Evolutionary conservation across 2,329 filamentous ascomycete genomes (phyloP).

Genomic region (Cadophora sp.): DNA sequence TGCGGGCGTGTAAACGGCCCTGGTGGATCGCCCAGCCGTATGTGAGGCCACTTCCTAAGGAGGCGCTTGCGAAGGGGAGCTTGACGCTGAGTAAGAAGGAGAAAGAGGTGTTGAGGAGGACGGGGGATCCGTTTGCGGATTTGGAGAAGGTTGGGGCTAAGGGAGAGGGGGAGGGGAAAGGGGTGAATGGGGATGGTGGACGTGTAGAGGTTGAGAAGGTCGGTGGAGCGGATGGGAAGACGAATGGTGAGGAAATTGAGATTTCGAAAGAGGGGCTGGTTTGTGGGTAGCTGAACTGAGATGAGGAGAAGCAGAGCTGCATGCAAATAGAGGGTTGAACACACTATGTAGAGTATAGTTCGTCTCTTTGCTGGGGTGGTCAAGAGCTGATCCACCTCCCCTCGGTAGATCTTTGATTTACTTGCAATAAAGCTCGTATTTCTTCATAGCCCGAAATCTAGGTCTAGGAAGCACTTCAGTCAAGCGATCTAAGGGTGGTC

Average conservation of each 20-base stretch:
- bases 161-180: not conserved
- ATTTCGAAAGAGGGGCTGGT: constrained; percentile 39
- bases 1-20: constrained; percentile 77
- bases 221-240: constrained; percentile 25
- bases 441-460: too few relatives aligned
- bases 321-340: not conserved
- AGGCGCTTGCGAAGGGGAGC: constrained; percentile 83
- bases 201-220: constrained; percentile 28
- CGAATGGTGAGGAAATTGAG: constrained; percentile 33
- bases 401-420: not conserved
- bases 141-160: constrained; percentile 16
- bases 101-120: constrained; percentile 52
- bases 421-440: too few relatives aligned
- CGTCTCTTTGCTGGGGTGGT: constrained; percentile 22
- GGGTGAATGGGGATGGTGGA: too few relatives aligned
- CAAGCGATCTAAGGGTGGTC: too few relatives aligned
- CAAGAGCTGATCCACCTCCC: constrained; percentile 40
- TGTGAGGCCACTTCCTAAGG: constrained; percentile 83
- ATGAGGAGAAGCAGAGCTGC: not conserved
- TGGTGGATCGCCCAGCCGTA: constrained; percentile 94
- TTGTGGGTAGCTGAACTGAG: constrained; percentile 27
- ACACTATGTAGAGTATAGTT: not conserved
- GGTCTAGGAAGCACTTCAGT: too few relatives aligned
- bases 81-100: constrained; percentile 77
- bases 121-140: constrained; percentile 35